phyloP scores from a whole-genome alignment of 192 early-diverging fungal genomes.

The Haplosporangium gracile region DNA sequence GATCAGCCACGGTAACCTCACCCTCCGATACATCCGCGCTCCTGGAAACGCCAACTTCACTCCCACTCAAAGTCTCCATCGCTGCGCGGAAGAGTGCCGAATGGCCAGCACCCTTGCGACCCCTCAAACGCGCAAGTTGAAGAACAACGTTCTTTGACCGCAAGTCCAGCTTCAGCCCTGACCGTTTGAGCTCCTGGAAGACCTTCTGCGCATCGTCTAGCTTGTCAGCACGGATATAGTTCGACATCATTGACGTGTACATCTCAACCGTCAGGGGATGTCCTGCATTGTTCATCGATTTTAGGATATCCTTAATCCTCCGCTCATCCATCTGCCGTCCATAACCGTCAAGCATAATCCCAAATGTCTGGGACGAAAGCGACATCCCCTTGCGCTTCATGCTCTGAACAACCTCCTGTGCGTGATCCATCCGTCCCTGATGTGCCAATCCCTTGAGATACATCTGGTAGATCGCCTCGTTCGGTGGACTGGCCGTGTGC shows the following conservation, averaged over 20 bases:
- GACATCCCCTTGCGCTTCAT: slow-evolving; percentile 32
- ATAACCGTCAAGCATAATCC: slow-evolving; percentile 36
- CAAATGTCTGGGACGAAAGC: slow-evolving; percentile 20
- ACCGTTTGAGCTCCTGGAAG: slow-evolving; percentile 4
- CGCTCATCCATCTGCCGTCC: slow-evolving; percentile 34
- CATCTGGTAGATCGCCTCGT: slow-evolving; percentile 29
- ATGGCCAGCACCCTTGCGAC: neutral
- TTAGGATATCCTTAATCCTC: slow-evolving; percentile 21
- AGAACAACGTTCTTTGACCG: slow-evolving; percentile 34
- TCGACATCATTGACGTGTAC: slow-evolving; percentile 45
- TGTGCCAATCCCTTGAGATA: slow-evolving; percentile 37
- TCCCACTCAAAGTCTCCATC: neutral
- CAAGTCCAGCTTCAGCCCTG: slow-evolving; percentile 18
- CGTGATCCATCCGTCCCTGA: slow-evolving; percentile 33
- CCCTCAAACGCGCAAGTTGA: slow-evolving; percentile 11
- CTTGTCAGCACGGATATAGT: slow-evolving; percentile 35
- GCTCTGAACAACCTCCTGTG: slow-evolving; percentile 36
- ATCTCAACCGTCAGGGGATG: slow-evolving; percentile 24
- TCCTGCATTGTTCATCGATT: slow-evolving; percentile 17
- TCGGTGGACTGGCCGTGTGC: neutral
- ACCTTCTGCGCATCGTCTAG: slow-evolving; percentile 25
- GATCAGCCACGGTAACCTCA: neutral
- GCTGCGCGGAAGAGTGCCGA: neutral
- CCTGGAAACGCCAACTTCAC: neutral
- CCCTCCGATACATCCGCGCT: neutral